These are phyloP conservation scores for Russula dissimulans DNA, from an alignment of 768 basidiomycete genomes.

Conservation along the genomic window DNA sequence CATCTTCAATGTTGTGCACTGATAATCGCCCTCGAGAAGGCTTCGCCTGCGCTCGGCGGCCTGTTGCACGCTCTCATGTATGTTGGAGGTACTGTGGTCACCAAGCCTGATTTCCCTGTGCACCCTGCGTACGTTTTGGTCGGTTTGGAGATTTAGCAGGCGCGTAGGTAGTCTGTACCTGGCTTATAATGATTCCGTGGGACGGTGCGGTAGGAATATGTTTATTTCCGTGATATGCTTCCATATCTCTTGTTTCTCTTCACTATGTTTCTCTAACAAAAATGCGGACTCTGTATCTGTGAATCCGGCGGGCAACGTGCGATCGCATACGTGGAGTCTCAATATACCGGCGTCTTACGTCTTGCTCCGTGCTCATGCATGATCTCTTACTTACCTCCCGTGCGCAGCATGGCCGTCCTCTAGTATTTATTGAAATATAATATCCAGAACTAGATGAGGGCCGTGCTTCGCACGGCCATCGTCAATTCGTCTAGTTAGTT, in stretches of 20 bases:
- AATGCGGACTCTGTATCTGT: too few species aligned
- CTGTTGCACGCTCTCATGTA: slow-evolving; percentile 88
- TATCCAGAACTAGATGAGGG: too few species aligned
- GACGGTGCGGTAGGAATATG: not conserved
- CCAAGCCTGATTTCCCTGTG: slow-evolving; percentile 67
- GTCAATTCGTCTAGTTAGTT: too few species aligned
- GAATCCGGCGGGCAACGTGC: too few species aligned
- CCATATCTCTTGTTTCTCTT: not conserved
- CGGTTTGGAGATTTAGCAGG: slow-evolving; percentile 59
- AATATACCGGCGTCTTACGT: too few species aligned
- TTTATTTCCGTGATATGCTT: not conserved
- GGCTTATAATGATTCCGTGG: not conserved
- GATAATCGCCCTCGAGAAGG: slow-evolving; percentile 70
- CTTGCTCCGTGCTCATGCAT: too few species aligned
- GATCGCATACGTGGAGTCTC: too few species aligned
- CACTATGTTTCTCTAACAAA: not conserved
- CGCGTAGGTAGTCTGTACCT: not conserved
- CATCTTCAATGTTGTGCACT: slow-evolving; percentile 67
- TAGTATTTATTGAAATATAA: too few species aligned
- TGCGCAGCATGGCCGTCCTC: too few species aligned
- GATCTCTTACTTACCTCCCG: too few species aligned
- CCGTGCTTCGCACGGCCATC: too few species aligned
- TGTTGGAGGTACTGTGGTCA: slow-evolving; percentile 79
- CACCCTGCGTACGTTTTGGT: slow-evolving; percentile 75
- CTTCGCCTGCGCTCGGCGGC: slow-evolving; percentile 59